Conservation (phyloP, 192 early-diverging fungal genomes). For the Mortierella alpina region DNA sequence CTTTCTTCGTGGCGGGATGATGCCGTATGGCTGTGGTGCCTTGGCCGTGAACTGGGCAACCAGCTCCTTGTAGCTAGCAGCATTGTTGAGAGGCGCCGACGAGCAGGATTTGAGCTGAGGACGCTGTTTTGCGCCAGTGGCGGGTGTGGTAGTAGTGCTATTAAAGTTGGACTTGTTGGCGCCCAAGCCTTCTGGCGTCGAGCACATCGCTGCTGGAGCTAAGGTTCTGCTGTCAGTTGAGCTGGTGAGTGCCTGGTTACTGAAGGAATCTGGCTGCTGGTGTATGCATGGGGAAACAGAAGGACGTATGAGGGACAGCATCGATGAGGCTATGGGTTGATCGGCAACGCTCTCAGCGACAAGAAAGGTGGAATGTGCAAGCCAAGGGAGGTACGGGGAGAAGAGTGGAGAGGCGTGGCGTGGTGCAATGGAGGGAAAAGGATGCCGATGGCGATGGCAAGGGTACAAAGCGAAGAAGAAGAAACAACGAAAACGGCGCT, state of each 20-base stretch:
- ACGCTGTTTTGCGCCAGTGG: not conserved
- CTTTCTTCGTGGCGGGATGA: conserved; percentile 46
- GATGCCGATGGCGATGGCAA: too few relatives aligned
- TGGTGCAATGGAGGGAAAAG: too few relatives aligned
- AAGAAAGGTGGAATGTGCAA: not conserved
- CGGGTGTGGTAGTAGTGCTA: not conserved
- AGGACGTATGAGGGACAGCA: conserved; percentile 51
- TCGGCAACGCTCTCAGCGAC: too few relatives aligned
- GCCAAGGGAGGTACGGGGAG: not conserved
- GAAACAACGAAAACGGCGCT: too few relatives aligned
- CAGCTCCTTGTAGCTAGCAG: conserved; percentile 42
- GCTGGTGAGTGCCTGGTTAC: not conserved
- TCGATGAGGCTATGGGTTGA: not conserved
- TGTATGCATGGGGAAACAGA: conserved; percentile 43
- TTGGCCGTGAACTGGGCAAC: conserved; percentile 52
- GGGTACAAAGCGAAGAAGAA: too few relatives aligned
- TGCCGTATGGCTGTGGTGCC: conserved; percentile 41
- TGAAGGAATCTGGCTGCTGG: conserved; percentile 18
- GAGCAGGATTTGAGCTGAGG: conserved; percentile 14
- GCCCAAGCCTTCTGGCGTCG: too few relatives aligned
- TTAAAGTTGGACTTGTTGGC: not conserved
- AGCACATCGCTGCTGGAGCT: not conserved
- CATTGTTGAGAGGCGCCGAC: conserved; percentile 20
- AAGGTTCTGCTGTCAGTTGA: not conserved
- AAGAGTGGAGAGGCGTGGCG: not conserved